Evolutionary conservation across 106 monocot species (phyloP), one percentile per base, ranked within the genome.

Genomic region (Acorus gramineus): DNA sequence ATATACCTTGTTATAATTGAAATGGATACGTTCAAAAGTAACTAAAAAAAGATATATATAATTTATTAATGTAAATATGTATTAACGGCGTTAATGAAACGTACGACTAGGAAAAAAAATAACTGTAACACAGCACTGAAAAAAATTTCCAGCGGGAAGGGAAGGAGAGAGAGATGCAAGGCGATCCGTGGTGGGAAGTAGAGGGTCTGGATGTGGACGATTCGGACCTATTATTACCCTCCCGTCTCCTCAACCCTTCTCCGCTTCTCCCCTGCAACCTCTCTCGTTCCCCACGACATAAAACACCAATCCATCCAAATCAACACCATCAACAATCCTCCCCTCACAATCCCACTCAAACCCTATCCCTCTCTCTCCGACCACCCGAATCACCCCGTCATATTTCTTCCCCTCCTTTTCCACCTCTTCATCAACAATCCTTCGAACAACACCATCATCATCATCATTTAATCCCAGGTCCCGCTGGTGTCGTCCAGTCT

Each of bases 401-500:
- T 9, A 7, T 59, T 11, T 59, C 42, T 50, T 47, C 68, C n/a
- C 59, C 65, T 10, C 43, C 56, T 43, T 28, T 28, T 28, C 28
- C 28, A 28, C 67, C 49, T 49, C 63, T 55, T 3, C 45, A 50
- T 8, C 47, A 46, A 57, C 61, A 53, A 3, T 4, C n/a, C 49
- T 51, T 7, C 3, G 6, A 10, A 3, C 73, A 47, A 2, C 46
- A 42, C 14, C 49, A 4, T 49, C 59, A 5, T 44, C 53, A 28
- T 7, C 61, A 43, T 8, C 65, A 60, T 43, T 59, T 59, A 64
- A 89, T 89, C 61, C 89, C 89, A 7, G 89, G 89, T 4, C 82
- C 89, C 12, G 89, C 82, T 51, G 89, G 85, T 12, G 55, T 71
- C 3, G 69, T 85, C 6, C 89, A 89, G 66, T 69, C 79, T 5